These are phyloP conservation scores for Paraphaeosphaeria sporulosa DNA, from an alignment of 2,329 filamentous ascomycete species.

Conservation along the genomic window DNA sequence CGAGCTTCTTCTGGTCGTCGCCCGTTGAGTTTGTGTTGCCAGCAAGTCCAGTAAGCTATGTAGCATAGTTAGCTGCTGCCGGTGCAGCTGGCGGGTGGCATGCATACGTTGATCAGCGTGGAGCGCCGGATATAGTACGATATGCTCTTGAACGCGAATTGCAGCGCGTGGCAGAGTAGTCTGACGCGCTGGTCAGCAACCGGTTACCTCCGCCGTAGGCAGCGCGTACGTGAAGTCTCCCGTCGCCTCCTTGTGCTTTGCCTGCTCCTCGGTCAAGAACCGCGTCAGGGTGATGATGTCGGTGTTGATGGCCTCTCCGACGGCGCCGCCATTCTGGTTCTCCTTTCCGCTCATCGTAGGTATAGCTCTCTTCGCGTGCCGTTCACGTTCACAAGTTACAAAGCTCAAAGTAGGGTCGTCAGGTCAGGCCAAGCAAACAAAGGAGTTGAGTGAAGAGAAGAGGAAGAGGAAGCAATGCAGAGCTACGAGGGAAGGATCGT, in stretches of 20 bases:
- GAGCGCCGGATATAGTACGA: constrained; percentile 98
- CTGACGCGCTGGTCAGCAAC: constrained; percentile 55
- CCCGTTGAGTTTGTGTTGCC: constrained; percentile 95
- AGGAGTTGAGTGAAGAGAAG: constrained; percentile 7
- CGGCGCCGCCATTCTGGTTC: constrained; percentile 59
- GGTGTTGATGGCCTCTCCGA: constrained; percentile 80
- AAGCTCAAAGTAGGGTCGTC: not conserved
- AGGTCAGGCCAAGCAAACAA: constrained; percentile 6
- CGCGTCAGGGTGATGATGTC: constrained; percentile 95
- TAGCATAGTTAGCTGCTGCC: too few relatives aligned
- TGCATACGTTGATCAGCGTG: constrained; percentile 78
- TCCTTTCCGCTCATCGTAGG: constrained; percentile 50
- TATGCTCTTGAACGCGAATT: constrained; percentile 99
- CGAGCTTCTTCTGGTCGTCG: constrained; percentile 99
- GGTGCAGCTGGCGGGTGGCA: not conserved
- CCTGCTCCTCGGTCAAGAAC: constrained; percentile 95
- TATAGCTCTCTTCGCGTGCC: not conserved
- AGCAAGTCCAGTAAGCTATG: constrained; percentile 84
- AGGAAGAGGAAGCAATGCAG: constrained; percentile 3
- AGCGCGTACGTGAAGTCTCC: constrained; percentile 92
- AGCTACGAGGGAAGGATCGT: constrained; percentile 5
- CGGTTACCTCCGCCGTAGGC: not conserved
- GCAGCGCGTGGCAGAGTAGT: constrained; percentile 93
- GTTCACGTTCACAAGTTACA: not conserved
- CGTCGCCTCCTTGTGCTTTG: constrained; percentile 90